These are phyloP conservation scores for Acanthamoeba triangularis DNA, from an alignment of 208 protist species.

Conservation along the genomic window DNA sequence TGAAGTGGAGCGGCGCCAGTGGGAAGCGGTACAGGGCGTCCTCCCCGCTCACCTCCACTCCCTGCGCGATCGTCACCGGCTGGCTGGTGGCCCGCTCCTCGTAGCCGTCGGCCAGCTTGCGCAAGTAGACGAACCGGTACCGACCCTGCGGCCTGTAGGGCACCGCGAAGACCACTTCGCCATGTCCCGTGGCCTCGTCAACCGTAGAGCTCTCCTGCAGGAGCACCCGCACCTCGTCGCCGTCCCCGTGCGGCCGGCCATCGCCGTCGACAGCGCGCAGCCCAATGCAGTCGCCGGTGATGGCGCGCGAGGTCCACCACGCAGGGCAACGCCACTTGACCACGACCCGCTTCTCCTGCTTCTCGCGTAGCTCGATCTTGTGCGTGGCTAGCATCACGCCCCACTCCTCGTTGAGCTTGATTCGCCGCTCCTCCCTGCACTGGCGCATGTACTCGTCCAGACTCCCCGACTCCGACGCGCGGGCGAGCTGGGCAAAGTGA, in stretches of 20 bases:
- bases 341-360: not conserved
- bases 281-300: not conserved
- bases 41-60: not conserved
- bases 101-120: not conserved
- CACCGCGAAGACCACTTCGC: not conserved
- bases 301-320: not conserved
- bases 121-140: constrained; percentile 11
- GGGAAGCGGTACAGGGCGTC: not conserved
- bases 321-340: not conserved
- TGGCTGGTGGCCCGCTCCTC: not conserved
- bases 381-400: not conserved
- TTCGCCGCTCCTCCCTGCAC: not conserved
- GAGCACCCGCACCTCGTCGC: not conserved
- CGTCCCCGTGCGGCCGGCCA: not conserved
- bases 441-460: not conserved
- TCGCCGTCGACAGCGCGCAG: not conserved
- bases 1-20: not conserved
- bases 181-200: not conserved
- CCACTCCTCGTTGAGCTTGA: not conserved
- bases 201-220: not conserved
- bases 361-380: not conserved
- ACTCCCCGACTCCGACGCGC: not conserved
- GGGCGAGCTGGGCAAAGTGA: not conserved
- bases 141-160: not conserved
- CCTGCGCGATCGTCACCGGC: not conserved